These are phyloP conservation scores for Trypanosomatidae sp. DNA, from an alignment of 208 protist species.

Conservation along the genomic window DNA sequence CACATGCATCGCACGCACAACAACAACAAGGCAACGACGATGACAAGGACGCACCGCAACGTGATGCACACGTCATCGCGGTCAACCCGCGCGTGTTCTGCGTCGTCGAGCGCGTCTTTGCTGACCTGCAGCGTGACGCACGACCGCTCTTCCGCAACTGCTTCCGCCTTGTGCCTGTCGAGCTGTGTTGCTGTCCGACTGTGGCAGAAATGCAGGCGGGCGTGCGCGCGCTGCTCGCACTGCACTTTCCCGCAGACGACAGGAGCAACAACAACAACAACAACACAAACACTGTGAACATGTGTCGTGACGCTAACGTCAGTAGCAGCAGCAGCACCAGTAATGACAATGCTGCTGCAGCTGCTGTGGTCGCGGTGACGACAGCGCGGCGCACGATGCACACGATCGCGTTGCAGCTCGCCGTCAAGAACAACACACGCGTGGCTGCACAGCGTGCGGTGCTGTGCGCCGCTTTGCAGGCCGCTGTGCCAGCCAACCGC, in stretches of 20 bases:
- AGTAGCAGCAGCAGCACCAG: neutral
- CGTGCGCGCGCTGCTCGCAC: conserved; percentile 21
- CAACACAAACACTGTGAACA: no score
- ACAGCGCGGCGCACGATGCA: conserved; percentile 7
- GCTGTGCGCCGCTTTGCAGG: conserved; percentile 20
- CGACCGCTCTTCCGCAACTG: conserved; percentile 57
- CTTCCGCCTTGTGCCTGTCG: conserved; percentile 64
- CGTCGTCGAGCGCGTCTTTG: conserved; percentile 62
- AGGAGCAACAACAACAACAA: neutral
- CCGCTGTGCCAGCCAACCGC: conserved; percentile 53
- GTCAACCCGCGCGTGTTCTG: conserved; percentile 62
- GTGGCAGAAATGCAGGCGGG: conserved; percentile 50
- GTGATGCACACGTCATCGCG: conserved; percentile 32
- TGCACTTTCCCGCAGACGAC: conserved; percentile 28
- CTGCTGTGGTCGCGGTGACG: neutral
- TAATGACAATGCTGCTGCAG: neutral
- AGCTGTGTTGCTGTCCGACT: conserved; percentile 78
- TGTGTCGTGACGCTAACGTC: neutral
- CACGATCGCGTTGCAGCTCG: conserved; percentile 37
- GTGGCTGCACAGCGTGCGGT: conserved; percentile 45
- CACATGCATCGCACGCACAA: neutral
- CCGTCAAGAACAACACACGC: conserved; percentile 78
- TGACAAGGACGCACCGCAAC: conserved; percentile 1
- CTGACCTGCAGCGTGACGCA: conserved; percentile 30
- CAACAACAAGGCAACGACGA: conserved; percentile 1